A percentile compares a stretch with the other conserved stretches of the same genome.
These are phyloP conservation scores for Rubia tinctorum DNA, from an alignment of 305 asterid species.

Conservation along the genomic window DNA sequence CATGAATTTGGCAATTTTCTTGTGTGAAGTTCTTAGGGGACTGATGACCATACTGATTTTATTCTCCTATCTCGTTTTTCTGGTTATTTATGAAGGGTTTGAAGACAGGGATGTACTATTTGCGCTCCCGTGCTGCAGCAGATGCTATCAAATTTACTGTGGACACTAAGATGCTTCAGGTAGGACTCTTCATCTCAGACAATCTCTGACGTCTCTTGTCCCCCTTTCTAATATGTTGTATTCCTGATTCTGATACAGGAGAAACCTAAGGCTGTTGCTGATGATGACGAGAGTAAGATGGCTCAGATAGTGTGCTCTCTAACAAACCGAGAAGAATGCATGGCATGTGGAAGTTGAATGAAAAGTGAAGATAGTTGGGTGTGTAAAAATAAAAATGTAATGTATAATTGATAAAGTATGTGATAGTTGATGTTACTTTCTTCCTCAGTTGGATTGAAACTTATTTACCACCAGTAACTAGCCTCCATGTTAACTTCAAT, in stretches of 20 bases:
- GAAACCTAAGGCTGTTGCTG: slow-evolving; percentile 28
- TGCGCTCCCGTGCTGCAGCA: slow-evolving; percentile 92
- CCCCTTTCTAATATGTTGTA: not conserved
- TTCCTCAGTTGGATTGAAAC: not conserved
- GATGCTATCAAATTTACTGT: slow-evolving; percentile 97
- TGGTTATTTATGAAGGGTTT: slow-evolving; percentile 50
- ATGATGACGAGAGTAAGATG: slow-evolving; percentile 55
- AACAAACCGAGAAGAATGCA: slow-evolving; percentile 71
- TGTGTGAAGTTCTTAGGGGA: not conserved
- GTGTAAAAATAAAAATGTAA: not conserved
- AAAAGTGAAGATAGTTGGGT: not conserved
- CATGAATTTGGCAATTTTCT: not conserved
- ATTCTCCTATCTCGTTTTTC: not conserved
- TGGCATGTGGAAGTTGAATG: slow-evolving; percentile 77
- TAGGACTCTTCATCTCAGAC: slow-evolving; percentile 4
- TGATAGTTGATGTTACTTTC: not conserved
- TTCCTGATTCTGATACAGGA: slow-evolving; percentile 41
- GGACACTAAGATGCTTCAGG: slow-evolving; percentile 65
- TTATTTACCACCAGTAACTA: not conserved
- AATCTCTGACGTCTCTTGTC: not conserved
- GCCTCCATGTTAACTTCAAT: not conserved
- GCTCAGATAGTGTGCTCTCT: slow-evolving; percentile 82
- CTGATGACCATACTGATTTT: not conserved
- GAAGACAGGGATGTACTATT: slow-evolving; percentile 96
- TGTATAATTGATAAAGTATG: not conserved